Evolutionary conservation across 306 rosid species (phyloP), one percentile per base, ranked within the genome.

Genomic region (Lathyrus sativus): DNA sequence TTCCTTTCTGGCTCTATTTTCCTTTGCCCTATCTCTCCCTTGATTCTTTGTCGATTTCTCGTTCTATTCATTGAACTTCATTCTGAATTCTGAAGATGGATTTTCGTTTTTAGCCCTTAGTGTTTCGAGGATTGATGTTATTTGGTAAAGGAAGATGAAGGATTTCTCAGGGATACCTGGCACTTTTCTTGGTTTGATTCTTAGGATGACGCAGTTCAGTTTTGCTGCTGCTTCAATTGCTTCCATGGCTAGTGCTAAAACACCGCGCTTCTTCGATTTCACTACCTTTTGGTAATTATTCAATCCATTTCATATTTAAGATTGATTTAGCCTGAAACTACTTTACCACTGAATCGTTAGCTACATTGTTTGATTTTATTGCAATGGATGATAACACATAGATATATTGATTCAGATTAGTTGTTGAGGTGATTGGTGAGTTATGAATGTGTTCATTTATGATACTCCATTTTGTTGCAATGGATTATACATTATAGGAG

Each of bases 91-190:
- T 58, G 62, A 61, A 61, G 33, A 85, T 78, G 88, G 65, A 73
- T 49, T 0, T 64, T 74, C 70, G 35, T 24, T 49, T 12, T 62
- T 64, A 44, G 46, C 19, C 15, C 46, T 39, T 68, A 31, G 55
- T 59, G 49, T 29, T 75, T 76, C 64, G 70, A 73, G 61, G 18
- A 65, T 54, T 70, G 55, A n/a, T 67, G 55, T 54, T 73, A 33
- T 67, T 78, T 72, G 48, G 75, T 2, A 53, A 51, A 70, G 55
- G 7, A n/a, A 70, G 37, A 91, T 89, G 98, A 87, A 81, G 84
- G 80, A 85, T 84, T 91, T 87, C 65, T 78, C 88, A 29, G 96
- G 98, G 8, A 85, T 90, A 18, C 98, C 98, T 2, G 98, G 98
- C 60, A 87, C 98, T 54, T 58, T 81, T 65, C 80, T 88, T 63